Base-by-base conservation (phyloP, 177 flowering plant genomes). In the Telopea speciosissima region DNA sequence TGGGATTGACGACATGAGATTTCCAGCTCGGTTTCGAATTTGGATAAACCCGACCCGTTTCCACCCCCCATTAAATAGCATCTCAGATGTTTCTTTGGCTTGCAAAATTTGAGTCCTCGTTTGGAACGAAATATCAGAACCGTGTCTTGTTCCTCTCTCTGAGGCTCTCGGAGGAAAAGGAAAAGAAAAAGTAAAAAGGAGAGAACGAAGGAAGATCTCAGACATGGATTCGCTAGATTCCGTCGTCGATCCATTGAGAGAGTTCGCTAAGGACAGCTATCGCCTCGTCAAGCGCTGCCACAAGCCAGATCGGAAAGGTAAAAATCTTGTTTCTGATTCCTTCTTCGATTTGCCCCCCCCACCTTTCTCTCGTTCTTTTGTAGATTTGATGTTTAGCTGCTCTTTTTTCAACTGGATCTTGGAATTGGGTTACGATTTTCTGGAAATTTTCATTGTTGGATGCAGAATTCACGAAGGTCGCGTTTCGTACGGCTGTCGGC, bases 201-300 rank as follows among this genome's bases (percentile, higher is more conserved):
- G 9, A 36, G 40, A 36, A 3, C 40, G 40, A 36, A 36, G 40
- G 40, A 36, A 36, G 40, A 36, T 36, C 40, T 36, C 40, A 44
- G 56, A 54, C 42, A 90, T 90, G 90, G 96, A 90, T 63, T 85
- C 96, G 65, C 5, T 90, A 6, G 96, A 90, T 69, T 77, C 83
- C 16, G 93, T 83, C 63, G 76, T 89, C 62, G 96, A 90, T 78
- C 96, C 96, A 10, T 75, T 90, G 74, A 82, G 93, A 69, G 93
- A 85, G 1, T 90, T 90, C 84, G 84, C 91, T 22, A 90, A 87
- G 81, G 96, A 90, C 80, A 90, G 96, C 79, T 79, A 74, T 58
- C 91, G 96, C 70, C 93, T 89, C 70, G 91, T 90, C 76, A 90
- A 90, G 86, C 68, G 92, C 31, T 90, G 95, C 82, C 96, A 90